Evolutionary conservation across 371 early-diverging fungal species (phyloP).

Genomic region (Encephalitozoon romaleae): DNA sequence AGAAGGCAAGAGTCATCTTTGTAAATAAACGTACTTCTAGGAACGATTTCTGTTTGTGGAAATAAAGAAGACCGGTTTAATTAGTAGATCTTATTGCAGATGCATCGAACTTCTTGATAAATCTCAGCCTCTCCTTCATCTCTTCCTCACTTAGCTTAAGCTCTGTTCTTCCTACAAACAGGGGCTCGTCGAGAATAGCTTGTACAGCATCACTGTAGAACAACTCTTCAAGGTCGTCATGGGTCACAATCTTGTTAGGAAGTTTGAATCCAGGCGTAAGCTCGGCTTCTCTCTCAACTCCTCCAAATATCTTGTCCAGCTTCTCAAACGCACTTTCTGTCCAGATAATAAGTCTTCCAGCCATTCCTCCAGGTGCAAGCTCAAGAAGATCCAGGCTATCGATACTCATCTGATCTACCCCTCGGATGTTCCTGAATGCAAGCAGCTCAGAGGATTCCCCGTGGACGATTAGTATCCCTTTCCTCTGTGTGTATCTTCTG

Average conservation of each 20-base stretch:
- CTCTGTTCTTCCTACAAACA: slow-evolving; percentile 58
- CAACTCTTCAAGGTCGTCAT: slow-evolving; percentile 83
- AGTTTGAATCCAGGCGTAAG: slow-evolving; percentile 84
- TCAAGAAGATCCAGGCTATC: slow-evolving; percentile 85
- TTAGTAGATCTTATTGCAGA: slow-evolving; percentile 1
- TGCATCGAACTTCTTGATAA: slow-evolving; percentile 31
- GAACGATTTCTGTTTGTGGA: background rate
- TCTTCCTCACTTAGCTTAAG: slow-evolving; percentile 36
- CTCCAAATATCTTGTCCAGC: slow-evolving; percentile 84
- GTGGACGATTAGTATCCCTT: slow-evolving; percentile 93
- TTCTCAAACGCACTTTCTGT: slow-evolving; percentile 85
- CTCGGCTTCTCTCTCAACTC: slow-evolving; percentile 68
- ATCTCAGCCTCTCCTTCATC: background rate
- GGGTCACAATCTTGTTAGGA: slow-evolving; percentile 74
- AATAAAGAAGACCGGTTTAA: slow-evolving; percentile 9
- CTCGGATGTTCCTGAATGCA: slow-evolving; percentile 98
- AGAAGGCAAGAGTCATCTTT: slow-evolving; percentile 9
- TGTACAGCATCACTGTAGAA: slow-evolving; percentile 95
- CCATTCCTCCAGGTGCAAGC: slow-evolving; percentile 97
- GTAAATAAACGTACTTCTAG: background rate
- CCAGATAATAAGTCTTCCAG: slow-evolving; percentile 99
- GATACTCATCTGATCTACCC: slow-evolving; percentile 83
- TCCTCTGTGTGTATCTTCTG: slow-evolving; percentile 90
- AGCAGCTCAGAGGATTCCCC: slow-evolving; percentile 74
- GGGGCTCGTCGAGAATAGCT: slow-evolving; percentile 76